phyloP scores from a whole-genome alignment of 345 rosid genomes.

The Ceriops zippeliana region DNA sequence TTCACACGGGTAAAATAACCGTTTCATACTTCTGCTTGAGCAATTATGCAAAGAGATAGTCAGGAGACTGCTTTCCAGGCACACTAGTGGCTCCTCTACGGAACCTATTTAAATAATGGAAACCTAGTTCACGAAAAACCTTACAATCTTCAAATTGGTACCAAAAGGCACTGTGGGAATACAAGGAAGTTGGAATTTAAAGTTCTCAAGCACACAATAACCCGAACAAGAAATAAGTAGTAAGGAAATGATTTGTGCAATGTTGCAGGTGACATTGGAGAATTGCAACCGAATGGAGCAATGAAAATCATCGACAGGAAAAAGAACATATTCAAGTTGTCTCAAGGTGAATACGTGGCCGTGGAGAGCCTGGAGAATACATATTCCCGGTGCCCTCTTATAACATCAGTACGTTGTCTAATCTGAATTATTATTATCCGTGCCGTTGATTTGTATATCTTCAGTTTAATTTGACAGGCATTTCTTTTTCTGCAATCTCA shows the following conservation, averaged over 20 bases:
- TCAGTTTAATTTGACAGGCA: background rate
- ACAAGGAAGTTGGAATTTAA: too few species aligned
- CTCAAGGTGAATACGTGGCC: conserved; percentile 96
- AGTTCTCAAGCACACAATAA: too few species aligned
- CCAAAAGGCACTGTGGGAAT: too few species aligned
- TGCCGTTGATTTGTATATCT: background rate
- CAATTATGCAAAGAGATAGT: background rate
- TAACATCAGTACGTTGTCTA: conserved; percentile 53
- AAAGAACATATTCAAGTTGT: conserved; percentile 91
- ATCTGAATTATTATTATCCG: background rate
- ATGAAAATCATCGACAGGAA: conserved; percentile 92
- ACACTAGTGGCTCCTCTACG: background rate
- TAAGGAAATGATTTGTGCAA: conserved; percentile 8
- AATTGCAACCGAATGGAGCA: conserved; percentile 80
- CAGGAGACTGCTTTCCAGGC: background rate
- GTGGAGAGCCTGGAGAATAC: conserved; percentile 78
- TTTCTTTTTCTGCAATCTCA: background rate
- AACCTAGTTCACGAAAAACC: too few species aligned
- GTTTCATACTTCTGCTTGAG: background rate
- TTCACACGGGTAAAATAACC: conserved; percentile 68
- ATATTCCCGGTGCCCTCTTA: conserved; percentile 64
- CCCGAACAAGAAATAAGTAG: too few species aligned
- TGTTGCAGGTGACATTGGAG: conserved; percentile 80
- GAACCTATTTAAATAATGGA: too few species aligned
- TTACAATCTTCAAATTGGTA: too few species aligned